Evolutionary conservation across 768 basidiomycete genomes (phyloP).

Genomic region (Postia placenta): DNA sequence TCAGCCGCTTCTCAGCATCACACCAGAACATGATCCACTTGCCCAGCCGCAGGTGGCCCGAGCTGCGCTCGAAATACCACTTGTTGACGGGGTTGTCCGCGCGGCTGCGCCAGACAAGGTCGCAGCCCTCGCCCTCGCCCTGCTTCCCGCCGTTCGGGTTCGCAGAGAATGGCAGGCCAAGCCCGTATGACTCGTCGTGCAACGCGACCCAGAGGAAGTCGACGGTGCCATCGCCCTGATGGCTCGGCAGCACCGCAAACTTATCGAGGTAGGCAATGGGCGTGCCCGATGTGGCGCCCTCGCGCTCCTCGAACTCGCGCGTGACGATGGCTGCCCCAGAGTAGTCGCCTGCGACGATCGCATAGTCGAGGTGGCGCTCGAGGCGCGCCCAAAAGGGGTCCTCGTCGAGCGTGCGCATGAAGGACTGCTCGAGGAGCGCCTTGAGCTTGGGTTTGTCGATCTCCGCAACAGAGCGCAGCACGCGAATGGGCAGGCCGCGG

Average conservation of each 20-base stretch:
- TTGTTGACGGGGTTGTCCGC: conserved; percentile 95
- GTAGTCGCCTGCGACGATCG: conserved; percentile 93
- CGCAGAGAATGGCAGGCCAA: conserved; percentile 87
- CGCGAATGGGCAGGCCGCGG: conserved; percentile 80
- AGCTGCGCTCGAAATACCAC: conserved; percentile 97
- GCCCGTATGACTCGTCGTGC: conserved; percentile 96
- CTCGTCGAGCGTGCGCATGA: conserved; percentile 65
- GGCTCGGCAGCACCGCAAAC: conserved; percentile 90
- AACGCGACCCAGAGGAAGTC: conserved; percentile 99
- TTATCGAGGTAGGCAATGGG: conserved; percentile 95
- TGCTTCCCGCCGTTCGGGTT: conserved; percentile 94
- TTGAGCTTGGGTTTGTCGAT: conserved; percentile 75
- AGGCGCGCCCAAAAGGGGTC: conserved; percentile 77
- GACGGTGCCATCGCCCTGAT: conserved; percentile 98
- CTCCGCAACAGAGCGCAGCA: conserved; percentile 62
- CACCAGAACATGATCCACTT: conserved; percentile 98
- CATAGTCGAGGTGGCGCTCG: conserved; percentile 75
- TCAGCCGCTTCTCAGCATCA: conserved; percentile 86
- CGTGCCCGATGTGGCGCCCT: conserved; percentile 16
- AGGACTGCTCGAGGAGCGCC: conserved; percentile 81
- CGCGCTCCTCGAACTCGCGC: conserved; percentile 32
- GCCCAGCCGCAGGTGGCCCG: conserved; percentile 81
- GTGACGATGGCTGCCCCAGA: conserved; percentile 94
- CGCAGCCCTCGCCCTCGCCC: conserved; percentile 84
- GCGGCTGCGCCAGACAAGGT: conserved; percentile 93